These are phyloP conservation scores for Xylaria sp. DNA, from an alignment of 2,329 filamentous ascomycete genomes.

Conservation along the genomic window DNA sequence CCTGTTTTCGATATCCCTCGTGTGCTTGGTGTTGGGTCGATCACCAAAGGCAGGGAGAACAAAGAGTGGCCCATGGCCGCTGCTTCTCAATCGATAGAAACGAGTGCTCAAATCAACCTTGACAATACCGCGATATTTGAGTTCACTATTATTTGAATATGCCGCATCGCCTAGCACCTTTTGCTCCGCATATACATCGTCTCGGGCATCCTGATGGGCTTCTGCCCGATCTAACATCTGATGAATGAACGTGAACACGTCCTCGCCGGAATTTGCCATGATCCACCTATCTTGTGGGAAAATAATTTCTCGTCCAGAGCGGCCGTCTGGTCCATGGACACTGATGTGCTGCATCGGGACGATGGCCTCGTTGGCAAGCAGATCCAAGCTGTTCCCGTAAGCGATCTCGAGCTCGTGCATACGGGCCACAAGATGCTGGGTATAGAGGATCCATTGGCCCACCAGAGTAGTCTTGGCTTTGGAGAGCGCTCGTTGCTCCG, in stretches of 20 bases:
- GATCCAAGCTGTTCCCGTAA: constrained; percentile 57
- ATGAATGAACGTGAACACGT: constrained; percentile 55
- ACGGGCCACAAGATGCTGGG: constrained; percentile 58
- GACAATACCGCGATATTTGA: constrained; percentile 52
- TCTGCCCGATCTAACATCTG: constrained; percentile 54
- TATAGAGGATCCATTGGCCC: constrained; percentile 62
- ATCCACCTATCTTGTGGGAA: constrained; percentile 62
- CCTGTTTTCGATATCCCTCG: constrained; percentile 50
- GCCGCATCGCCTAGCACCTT: constrained; percentile 51
- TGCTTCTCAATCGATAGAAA: constrained; percentile 57
- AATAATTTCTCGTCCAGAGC: constrained; percentile 58
- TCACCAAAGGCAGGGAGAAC: constrained; percentile 56
- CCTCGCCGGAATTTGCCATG: constrained; percentile 59
- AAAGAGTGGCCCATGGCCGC: constrained; percentile 55
- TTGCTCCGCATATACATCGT: constrained; percentile 43
- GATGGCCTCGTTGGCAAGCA: constrained; percentile 55
- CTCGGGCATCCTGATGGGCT: constrained; percentile 44
- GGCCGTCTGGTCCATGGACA: constrained; percentile 56
- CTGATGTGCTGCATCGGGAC: constrained; percentile 59
- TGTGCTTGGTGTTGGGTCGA: constrained; percentile 52
- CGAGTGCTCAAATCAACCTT: constrained; percentile 56
- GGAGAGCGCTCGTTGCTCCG: constrained; percentile 44
- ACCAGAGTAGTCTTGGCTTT: constrained; percentile 57
- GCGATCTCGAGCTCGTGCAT: constrained; percentile 63
- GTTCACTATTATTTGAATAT: constrained; percentile 39